Evolutionary conservation across 202 grass and related monocot species (phyloP).

Genomic region (Carex arenaria): DNA sequence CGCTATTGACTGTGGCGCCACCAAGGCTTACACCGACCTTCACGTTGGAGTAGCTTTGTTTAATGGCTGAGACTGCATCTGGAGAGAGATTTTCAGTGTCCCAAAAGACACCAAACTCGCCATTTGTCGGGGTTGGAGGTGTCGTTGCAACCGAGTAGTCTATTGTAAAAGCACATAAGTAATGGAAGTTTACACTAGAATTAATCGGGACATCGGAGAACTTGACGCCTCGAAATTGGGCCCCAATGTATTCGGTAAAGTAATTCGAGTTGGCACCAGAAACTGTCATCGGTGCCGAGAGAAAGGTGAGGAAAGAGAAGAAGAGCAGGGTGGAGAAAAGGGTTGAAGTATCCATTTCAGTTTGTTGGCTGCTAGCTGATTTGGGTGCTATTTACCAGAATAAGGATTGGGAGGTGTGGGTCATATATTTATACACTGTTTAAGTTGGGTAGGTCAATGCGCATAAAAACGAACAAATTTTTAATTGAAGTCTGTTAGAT

Average conservation of each 20-base stretch:
- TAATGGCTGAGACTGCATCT: constrained; percentile 26
- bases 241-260: constrained; percentile 70
- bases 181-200: constrained; percentile 38
- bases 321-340: constrained; percentile 1
- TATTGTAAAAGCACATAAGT: constrained; percentile 52
- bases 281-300: constrained; percentile 24
- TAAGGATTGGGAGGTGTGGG: neutral
- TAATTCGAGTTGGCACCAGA: constrained; percentile 46
- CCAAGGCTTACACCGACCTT: constrained; percentile 58
- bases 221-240: constrained; percentile 48
- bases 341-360: constrained; percentile 43
- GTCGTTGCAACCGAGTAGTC: constrained; percentile 50
- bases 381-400: neutral
- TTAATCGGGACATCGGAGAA: constrained; percentile 66
- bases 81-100: constrained; percentile 41
- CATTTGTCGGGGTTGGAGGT: constrained; percentile 44
- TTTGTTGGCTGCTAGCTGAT: neutral
- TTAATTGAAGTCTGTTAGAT: neutral
- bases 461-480: neutral
- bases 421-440: constrained; percentile 25
- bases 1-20: constrained; percentile 42
- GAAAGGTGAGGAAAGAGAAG: constrained; percentile 1
- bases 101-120: constrained; percentile 61
- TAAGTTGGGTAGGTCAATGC: neutral
- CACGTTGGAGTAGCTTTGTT: constrained; percentile 51